Evolutionary conservation across 1,139 yeast species (phyloP).

Genomic region (Pichia sp.): DNA sequence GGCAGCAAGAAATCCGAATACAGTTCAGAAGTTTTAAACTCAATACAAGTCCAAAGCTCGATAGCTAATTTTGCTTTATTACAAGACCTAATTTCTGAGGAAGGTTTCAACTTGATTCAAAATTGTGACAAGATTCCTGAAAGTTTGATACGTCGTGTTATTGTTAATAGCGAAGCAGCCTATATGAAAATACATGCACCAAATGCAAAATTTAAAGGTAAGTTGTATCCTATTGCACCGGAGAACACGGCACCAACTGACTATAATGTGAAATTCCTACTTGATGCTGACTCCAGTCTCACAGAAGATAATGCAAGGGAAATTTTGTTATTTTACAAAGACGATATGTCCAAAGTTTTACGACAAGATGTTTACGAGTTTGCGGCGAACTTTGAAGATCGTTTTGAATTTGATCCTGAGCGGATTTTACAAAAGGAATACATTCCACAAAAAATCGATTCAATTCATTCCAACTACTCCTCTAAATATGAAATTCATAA

Average conservation of each 20-base stretch:
- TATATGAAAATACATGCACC: conserved; percentile 25
- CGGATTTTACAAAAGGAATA: conserved; percentile 14
- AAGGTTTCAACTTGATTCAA: conserved; percentile 15
- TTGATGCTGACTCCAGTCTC: conserved; percentile 33
- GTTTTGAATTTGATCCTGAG: neutral
- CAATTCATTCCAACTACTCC: conserved; percentile 29
- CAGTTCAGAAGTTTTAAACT: conserved; percentile 23
- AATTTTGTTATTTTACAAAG: conserved; percentile 25
- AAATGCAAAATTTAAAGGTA: conserved; percentile 24
- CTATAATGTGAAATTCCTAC: conserved; percentile 40
- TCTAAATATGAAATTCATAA: conserved; percentile 25
- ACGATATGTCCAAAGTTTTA: conserved; percentile 19
- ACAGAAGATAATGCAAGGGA: conserved; percentile 31
- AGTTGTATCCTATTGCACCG: conserved; percentile 38
- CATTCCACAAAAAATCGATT: conserved; percentile 17
- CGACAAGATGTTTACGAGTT: conserved; percentile 8
- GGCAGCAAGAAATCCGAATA: conserved; percentile 13
- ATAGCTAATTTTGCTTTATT: conserved; percentile 33
- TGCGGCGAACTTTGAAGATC: neutral
- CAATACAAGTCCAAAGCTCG: conserved; percentile 36
- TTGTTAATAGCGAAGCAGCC: conserved; percentile 30
- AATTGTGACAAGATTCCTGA: conserved; percentile 21
- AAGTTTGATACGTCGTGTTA: conserved; percentile 30
- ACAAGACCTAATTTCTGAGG: conserved; percentile 25
- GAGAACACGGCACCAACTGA: conserved; percentile 43